Percentiles rank a stretch among this genome's conserved stretches.
phyloP scores from a whole-genome alignment of 306 rosid species.

The Rosa rugosa region DNA sequence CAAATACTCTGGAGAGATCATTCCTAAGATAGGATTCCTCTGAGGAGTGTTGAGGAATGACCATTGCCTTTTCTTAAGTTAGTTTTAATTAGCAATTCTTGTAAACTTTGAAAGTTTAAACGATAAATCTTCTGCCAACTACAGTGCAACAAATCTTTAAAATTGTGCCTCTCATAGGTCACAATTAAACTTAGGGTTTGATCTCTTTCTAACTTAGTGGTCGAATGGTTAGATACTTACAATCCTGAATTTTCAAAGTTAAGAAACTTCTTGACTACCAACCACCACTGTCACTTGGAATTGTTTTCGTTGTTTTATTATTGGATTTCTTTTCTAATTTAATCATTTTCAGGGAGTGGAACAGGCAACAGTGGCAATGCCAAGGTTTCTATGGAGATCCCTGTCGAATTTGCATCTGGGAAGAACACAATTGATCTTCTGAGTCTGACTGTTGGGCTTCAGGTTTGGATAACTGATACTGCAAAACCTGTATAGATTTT shows the following conservation, averaged over 20 bases:
- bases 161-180: neutral
- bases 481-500: no score
- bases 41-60: neutral
- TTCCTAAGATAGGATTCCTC: neutral
- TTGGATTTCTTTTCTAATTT: neutral
- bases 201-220: neutral
- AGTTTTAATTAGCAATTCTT: neutral
- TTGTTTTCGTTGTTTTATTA: neutral
- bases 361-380: constrained; percentile 39
- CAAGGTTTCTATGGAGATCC: constrained; percentile 54
- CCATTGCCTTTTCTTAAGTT: neutral
- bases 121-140: neutral
- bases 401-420: constrained; percentile 56
- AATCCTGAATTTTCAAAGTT: neutral
- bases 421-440: constrained; percentile 79
- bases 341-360: constrained; percentile 61
- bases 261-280: neutral
- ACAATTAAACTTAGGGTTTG: neutral
- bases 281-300: neutral
- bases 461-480: constrained; percentile 44
- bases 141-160: neutral
- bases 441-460: constrained; percentile 93
- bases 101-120: neutral
- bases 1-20: neutral
- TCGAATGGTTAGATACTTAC: neutral